Evolutionary conservation across 192 early-diverging fungal genomes (phyloP).

Genomic region (Backusella circina): DNA sequence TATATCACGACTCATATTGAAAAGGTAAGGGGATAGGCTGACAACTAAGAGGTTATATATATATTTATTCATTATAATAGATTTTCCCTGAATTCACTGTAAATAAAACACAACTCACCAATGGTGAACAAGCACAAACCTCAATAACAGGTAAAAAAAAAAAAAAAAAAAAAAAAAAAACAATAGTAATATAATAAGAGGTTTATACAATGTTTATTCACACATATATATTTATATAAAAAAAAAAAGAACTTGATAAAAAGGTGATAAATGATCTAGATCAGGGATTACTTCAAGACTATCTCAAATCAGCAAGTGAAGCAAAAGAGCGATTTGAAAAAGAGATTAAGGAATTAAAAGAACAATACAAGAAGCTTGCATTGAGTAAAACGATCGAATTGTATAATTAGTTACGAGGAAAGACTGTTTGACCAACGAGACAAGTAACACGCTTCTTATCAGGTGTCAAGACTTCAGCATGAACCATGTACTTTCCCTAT

Average conservation of each 20-base stretch:
- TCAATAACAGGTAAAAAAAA: neutral
- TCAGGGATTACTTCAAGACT: neutral
- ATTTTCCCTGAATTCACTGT: neutral
- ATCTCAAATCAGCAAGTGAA: neutral
- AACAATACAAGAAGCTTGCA: neutral
- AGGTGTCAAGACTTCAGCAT: slow-evolving; percentile 38
- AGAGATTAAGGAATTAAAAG: neutral
- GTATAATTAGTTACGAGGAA: slow-evolving; percentile 14
- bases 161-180: neutral
- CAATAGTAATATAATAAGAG: neutral
- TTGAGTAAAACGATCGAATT: neutral
- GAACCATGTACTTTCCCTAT: slow-evolving; percentile 54
- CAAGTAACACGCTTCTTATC: slow-evolving; percentile 42
- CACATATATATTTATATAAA: neutral
- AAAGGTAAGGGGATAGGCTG: neutral
- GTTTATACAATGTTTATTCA: neutral
- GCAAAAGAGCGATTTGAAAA: neutral
- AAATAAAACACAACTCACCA: neutral
- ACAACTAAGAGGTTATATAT: neutral
- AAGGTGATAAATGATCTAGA: neutral
- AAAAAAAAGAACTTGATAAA: neutral
- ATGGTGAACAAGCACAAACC: neutral
- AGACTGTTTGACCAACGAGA: slow-evolving; percentile 37
- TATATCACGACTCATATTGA: too few relatives aligned
- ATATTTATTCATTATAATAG: neutral